Evolutionary conservation across 306 rosid genomes (phyloP).

Genomic region (Fragaria nilgerrensis): DNA sequence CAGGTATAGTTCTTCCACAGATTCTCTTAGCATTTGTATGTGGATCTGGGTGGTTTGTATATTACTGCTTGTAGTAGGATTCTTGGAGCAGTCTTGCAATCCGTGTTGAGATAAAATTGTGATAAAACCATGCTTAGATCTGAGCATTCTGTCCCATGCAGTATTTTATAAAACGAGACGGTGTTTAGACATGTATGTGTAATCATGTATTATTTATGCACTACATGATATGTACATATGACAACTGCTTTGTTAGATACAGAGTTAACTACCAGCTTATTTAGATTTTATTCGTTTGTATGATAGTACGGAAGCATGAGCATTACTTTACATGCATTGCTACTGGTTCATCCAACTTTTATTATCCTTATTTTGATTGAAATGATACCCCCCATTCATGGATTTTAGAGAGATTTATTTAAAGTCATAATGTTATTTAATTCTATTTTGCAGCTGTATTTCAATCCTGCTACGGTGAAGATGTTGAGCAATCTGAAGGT

Average conservation of each 20-base stretch:
- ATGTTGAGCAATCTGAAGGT: constrained; percentile 99
- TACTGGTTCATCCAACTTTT: constrained; percentile 12
- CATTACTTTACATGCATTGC: background rate
- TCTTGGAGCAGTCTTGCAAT: background rate
- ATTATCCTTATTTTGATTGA: background rate
- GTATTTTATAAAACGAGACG: background rate
- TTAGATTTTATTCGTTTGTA: background rate
- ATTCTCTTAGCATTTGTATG: background rate
- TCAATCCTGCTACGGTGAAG: constrained; percentile 99
- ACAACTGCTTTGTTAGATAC: background rate
- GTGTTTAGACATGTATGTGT: background rate
- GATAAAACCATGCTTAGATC: constrained; percentile 3
- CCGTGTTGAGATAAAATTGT: background rate
- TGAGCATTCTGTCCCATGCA: background rate
- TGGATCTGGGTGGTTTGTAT: background rate
- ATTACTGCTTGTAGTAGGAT: background rate
- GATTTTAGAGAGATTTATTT: constrained; percentile 3
- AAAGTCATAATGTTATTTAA: background rate
- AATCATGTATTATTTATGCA: background rate
- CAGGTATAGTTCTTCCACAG: constrained; percentile 54
- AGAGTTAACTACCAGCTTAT: background rate
- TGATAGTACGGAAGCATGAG: background rate
- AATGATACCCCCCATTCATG: background rate
- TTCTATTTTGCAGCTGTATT: constrained; percentile 75
- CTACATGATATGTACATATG: background rate